phyloP scores from a whole-genome alignment of 1,139 yeast genomes.

The Kluyveromyces sp. region DNA sequence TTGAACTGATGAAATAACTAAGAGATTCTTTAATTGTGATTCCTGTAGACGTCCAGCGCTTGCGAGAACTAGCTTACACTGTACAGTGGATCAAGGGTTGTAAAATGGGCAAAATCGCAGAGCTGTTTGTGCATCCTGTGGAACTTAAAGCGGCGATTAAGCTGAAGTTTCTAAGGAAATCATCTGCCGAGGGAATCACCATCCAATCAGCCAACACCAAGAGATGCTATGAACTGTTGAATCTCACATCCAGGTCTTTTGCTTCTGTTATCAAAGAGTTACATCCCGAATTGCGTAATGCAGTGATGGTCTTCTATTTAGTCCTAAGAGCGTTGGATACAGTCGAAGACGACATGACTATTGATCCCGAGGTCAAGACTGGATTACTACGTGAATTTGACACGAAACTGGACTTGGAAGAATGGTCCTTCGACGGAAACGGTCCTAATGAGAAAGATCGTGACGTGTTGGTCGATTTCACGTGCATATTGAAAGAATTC shows the following conservation, averaged over 20 bases:
- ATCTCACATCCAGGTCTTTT: slow-evolving; percentile 78
- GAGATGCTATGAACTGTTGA: slow-evolving; percentile 65
- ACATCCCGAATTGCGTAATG: slow-evolving; percentile 81
- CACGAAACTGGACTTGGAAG: slow-evolving; percentile 50
- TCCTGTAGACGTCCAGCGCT: too few relatives aligned
- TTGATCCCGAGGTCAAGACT: slow-evolving; percentile 62
- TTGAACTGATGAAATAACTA: too few relatives aligned
- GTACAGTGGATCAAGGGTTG: too few relatives aligned
- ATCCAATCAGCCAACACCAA: slow-evolving; percentile 42
- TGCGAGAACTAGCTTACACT: too few relatives aligned
- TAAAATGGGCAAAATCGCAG: slow-evolving; percentile 61
- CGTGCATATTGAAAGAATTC: slow-evolving; percentile 59
- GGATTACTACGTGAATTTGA: slow-evolving; percentile 69
- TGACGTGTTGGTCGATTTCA: slow-evolving; percentile 69
- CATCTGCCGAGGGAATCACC: slow-evolving; percentile 46
- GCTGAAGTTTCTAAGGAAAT: slow-evolving; percentile 45
- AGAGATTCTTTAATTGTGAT: too few relatives aligned
- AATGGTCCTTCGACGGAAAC: slow-evolving; percentile 77
- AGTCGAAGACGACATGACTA: slow-evolving; percentile 91
- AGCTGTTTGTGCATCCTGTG: slow-evolving; percentile 60
- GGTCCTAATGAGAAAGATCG: slow-evolving; percentile 78
- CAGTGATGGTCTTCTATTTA: slow-evolving; percentile 76
- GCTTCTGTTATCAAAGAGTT: slow-evolving; percentile 88
- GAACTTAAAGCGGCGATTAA: slow-evolving; percentile 67
- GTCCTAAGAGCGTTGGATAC: slow-evolving; percentile 90